Percentiles rank a stretch among this genome's conserved stretches.
These are phyloP conservation scores for Meira nashicola DNA, from an alignment of 1,284 basidiomycete species.

Conservation along the genomic window DNA sequence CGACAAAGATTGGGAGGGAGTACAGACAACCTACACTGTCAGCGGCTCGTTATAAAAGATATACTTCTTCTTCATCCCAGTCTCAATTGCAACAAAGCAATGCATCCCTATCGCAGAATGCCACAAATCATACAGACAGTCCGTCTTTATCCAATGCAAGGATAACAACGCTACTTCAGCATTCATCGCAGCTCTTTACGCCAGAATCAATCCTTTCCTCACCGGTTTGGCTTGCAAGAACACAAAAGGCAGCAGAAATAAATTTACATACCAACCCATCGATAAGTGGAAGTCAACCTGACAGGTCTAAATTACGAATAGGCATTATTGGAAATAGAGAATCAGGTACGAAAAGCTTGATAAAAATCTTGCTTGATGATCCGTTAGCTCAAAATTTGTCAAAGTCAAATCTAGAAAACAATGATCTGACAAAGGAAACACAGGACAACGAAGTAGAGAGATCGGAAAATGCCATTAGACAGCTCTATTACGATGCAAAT, in stretches of 20 bases:
- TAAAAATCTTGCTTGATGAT: conserved; percentile 6
- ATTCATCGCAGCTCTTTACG: neutral
- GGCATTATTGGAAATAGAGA: neutral
- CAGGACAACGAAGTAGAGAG: too few relatives aligned
- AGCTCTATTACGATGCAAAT: neutral
- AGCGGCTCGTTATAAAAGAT: too few relatives aligned
- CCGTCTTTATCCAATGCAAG: too few relatives aligned
- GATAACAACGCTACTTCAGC: neutral
- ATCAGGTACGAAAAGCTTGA: conserved; percentile 1
- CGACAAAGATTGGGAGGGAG: too few relatives aligned
- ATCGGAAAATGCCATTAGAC: neutral
- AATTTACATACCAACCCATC: neutral
- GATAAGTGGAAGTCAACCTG: neutral
- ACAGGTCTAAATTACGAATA: neutral
- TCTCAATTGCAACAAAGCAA: neutral
- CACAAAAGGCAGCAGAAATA: conserved; percentile 1
- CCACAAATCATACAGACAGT: neutral
- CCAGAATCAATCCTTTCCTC: neutral
- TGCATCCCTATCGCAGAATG: neutral
- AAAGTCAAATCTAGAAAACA: neutral
- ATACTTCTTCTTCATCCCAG: neutral
- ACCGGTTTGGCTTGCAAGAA: neutral
- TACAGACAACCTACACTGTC: too few relatives aligned
- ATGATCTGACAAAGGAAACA: neutral
- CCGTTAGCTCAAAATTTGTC: neutral